Conservation (phyloP, 176 grass and related monocot genomes). For the Carex kokanica region DNA sequence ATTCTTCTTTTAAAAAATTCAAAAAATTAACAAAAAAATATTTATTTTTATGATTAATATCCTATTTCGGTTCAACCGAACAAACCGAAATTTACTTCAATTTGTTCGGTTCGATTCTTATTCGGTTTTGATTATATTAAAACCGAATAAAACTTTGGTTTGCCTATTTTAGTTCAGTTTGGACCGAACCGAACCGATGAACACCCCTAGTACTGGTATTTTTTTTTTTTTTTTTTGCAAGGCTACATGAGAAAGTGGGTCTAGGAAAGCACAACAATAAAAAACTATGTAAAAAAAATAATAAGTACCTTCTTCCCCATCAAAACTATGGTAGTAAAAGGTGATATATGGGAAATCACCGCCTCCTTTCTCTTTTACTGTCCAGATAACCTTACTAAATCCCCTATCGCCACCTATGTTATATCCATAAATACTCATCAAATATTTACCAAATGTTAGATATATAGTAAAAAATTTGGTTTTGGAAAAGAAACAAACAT, state of each 20-base stretch:
- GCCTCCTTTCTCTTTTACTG: conserved; percentile 55
- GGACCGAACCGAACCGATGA: no score
- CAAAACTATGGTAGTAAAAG: conserved; percentile 64
- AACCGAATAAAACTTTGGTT: no score
- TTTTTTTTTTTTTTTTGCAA: neutral
- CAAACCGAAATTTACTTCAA: no score
- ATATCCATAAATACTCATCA: neutral
- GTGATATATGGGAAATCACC: conserved; percentile 65
- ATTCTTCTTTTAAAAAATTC: no score
- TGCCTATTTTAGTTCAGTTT: no score
- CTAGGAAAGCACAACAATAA: neutral
- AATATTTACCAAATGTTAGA: neutral
- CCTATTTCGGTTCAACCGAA: no score
- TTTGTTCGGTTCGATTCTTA: no score
- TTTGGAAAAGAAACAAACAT: conserved; percentile 16
- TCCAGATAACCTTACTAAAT: conserved; percentile 71
- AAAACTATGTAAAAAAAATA: neutral
- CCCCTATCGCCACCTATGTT: conserved; percentile 54
- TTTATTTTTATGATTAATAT: no score
- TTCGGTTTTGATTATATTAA: no score
- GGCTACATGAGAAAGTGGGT: neutral
- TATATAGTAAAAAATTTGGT: neutral
- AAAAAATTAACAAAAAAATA: no score
- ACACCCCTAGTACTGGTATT: no score
- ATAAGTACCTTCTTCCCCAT: conserved; percentile 59